Base-by-base conservation (phyloP, 2,329 filamentous ascomycete genomes). In the Fusarium odoratissimum region DNA sequence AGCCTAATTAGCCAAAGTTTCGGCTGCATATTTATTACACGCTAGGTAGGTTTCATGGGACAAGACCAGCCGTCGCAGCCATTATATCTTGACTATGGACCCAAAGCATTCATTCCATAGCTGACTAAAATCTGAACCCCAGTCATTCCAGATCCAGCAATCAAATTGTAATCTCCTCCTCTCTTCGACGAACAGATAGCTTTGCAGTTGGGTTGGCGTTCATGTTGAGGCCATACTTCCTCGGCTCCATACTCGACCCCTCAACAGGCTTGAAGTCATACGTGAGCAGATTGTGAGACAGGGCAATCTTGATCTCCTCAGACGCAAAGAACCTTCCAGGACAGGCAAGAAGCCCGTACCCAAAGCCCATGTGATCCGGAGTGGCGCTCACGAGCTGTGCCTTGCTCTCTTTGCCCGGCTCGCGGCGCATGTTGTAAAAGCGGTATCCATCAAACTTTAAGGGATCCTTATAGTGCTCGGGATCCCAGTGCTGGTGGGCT, bases 31-130 rank as follows among this genome's bases (percentile, higher is more conserved):
- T 4, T 5, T 7, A 3, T 4, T 5, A 1, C 1, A 10, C 17
- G 5, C 19, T 3, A 30, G 19, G 8, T 0, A 12, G 6, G n/a
- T 17, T 31, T 13, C 11, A 23, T 17, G 0, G 1, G 1, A 21
- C 0, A 3, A 8, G 8, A 30, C 9, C 21, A 21, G 19, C 17
- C 1, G 8, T 28, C 8, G 10, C 0, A 10, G 25, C 19, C 12
- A 28, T 21, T 7, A 4, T 10, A 28, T 28, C 42, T 28, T 7
- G 8, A 14, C 6, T 9, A 10, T 28, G 0, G 5, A 6, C 11
- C 10, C 3, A 30, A 21, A 46, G 1, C 19, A 16, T 21, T 46
- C 19, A 28, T n/a, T 30, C 25, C 11, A 13, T 21, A 11, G 8
- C 25, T 10, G 28, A 21, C 19, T 10, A 16, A 2, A 48, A 48